Evolutionary conservation across 2,329 filamentous ascomycete species (phyloP).

Genomic region (Aspergillus phoenicis): DNA sequence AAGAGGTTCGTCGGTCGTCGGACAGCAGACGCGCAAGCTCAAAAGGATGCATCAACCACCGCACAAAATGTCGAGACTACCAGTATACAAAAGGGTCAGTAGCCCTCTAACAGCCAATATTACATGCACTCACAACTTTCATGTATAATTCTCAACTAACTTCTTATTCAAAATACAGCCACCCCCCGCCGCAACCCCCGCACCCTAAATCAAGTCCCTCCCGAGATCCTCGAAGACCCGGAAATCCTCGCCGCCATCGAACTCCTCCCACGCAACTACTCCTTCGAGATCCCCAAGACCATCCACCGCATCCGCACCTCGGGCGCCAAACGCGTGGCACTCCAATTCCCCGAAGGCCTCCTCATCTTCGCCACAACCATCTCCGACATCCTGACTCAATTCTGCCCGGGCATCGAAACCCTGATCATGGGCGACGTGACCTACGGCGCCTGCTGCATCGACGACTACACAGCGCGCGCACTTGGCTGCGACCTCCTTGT

Average conservation of each 20-base stretch:
- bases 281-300: conserved; percentile 97
- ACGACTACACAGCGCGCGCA: conserved; percentile 94
- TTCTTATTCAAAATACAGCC: conserved; percentile 50
- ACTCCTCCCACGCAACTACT: conserved; percentile 92
- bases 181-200: conserved; percentile 72
- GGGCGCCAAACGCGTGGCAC: conserved; percentile 76
- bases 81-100: conserved; percentile 44
- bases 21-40: conserved; percentile 61
- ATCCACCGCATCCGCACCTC: conserved; percentile 88
- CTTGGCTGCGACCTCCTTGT: conserved; percentile 92
- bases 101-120: conserved; percentile 4
- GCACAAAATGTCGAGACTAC: conserved; percentile 67
- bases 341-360: conserved; percentile 97
- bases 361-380: conserved; percentile 96
- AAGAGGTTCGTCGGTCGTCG: conserved; percentile 88
- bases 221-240: conserved; percentile 80
- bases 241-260: conserved; percentile 85
- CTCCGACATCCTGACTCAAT: conserved; percentile 91
- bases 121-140: too few relatives aligned
- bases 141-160: conserved; percentile 1
- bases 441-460: conserved; percentile 97
- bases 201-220: conserved; percentile 86
- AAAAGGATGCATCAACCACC: conserved; percentile 59
- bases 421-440: conserved; percentile 99
- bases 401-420: conserved; percentile 88